phyloP scores from a whole-genome alignment of 108 stramenopile species.

The Cyclotella atomus region DNA sequence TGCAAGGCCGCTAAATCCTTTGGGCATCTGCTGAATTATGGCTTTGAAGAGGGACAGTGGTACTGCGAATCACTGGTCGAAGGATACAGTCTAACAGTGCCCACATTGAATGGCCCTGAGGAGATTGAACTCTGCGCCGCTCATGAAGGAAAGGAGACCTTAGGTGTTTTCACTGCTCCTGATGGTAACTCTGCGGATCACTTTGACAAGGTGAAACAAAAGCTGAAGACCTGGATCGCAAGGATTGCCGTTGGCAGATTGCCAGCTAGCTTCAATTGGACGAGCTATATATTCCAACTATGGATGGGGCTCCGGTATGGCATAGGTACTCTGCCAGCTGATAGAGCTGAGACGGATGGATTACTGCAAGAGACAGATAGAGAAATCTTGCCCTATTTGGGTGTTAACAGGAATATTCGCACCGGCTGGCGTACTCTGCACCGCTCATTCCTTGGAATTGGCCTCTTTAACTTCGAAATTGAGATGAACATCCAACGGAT shows the following conservation, averaged over 20 bases:
- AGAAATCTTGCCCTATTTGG: constrained; percentile 6
- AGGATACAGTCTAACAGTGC: background rate
- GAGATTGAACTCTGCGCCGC: background rate
- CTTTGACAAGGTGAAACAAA: background rate
- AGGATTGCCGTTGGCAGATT: background rate
- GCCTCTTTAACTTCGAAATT: background rate
- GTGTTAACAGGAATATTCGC: background rate
- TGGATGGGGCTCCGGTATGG: constrained; percentile 28
- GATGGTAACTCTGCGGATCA: background rate
- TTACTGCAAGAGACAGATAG: background rate
- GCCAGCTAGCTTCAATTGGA: constrained; percentile 13
- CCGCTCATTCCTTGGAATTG: constrained; percentile 5
- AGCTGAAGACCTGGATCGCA: background rate
- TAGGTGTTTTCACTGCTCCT: constrained; percentile 6
- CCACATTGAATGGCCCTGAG: background rate
- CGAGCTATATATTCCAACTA: constrained; percentile 22
- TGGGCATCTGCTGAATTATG: background rate
- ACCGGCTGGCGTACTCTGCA: constrained; percentile 12
- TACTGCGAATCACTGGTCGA: background rate
- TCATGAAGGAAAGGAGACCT: background rate
- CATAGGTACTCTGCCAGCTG: constrained; percentile 11
- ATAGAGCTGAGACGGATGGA: background rate
- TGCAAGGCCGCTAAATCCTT: background rate
- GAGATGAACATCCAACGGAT: constrained; percentile 12
- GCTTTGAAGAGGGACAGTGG: background rate